Evolutionary conservation across 1,284 basidiomycete genomes (phyloP).

Genomic region (Microbotryum lychnidis-dioicae): DNA sequence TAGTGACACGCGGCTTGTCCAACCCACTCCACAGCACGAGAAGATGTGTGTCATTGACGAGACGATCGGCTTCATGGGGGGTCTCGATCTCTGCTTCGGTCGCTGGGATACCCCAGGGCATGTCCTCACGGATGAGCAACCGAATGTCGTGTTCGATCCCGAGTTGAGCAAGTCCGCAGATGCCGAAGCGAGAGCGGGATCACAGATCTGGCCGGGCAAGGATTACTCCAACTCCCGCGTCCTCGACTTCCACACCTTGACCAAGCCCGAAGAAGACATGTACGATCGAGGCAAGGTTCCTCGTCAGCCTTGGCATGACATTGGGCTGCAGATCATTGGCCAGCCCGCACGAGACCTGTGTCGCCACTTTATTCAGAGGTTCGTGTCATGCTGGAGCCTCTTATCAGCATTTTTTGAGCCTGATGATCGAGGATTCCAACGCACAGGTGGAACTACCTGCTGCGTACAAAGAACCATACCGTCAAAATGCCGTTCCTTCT

Average conservation of each 20-base stretch:
- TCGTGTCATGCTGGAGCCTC: conserved; percentile 31
- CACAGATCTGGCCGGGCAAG: conserved; percentile 50
- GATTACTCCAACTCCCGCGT: conserved; percentile 89
- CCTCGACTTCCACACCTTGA: conserved; percentile 75
- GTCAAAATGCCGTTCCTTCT: conserved; percentile 87
- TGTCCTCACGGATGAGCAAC: conserved; percentile 72
- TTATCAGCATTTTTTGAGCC: too few species aligned
- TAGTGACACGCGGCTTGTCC: neutral
- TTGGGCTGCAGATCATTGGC: conserved; percentile 88
- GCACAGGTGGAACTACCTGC: conserved; percentile 74
- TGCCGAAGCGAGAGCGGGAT: conserved; percentile 4
- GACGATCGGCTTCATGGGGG: conserved; percentile 96
- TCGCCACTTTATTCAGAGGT: conserved; percentile 90
- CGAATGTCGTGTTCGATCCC: conserved; percentile 21
- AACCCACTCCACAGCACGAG: conserved; percentile 62
- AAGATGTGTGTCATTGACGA: conserved; percentile 97
- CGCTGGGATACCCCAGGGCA: conserved; percentile 81
- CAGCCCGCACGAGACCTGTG: conserved; percentile 92
- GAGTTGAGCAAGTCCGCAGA: conserved; percentile 50
- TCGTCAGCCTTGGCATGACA: conserved; percentile 99
- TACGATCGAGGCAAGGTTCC: conserved; percentile 82
- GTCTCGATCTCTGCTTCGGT: conserved; percentile 69
- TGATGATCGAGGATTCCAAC: conserved; percentile 4
- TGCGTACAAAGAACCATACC: conserved; percentile 91
- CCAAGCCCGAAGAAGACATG: conserved; percentile 89